Percentiles rank a stretch among this genome's conserved stretches.
phyloP scores from a whole-genome alignment of 1,284 basidiomycete genomes.

The Puccinia triticina region DNA sequence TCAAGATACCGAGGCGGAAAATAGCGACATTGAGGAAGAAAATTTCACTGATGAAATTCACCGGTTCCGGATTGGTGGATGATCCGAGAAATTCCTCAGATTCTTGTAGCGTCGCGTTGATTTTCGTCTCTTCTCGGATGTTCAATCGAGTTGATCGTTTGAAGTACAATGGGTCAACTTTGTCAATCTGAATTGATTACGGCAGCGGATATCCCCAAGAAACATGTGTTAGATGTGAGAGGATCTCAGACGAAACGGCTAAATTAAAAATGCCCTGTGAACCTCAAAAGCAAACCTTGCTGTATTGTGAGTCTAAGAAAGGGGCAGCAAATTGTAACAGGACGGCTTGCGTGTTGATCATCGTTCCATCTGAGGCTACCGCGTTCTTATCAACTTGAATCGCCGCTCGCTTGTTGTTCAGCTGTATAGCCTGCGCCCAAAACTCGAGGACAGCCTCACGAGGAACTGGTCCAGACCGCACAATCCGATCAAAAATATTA shows the following conservation, averaged over 20 bases:
- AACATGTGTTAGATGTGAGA: not conserved
- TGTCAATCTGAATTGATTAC: constrained; percentile 71
- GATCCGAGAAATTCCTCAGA: constrained; percentile 72
- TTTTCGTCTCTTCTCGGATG: constrained; percentile 82
- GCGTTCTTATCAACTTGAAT: constrained; percentile 85
- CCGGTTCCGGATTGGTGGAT: constrained; percentile 58
- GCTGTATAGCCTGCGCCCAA: constrained; percentile 72
- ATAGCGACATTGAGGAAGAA: constrained; percentile 85
- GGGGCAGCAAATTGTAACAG: constrained; percentile 89
- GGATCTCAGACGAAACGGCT: not conserved
- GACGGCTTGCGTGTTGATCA: constrained; percentile 84
- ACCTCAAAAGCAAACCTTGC: constrained; percentile 68
- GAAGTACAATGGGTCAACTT: constrained; percentile 83
- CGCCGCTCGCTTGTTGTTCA: constrained; percentile 84
- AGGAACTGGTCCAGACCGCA: constrained; percentile 76
- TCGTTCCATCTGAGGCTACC: constrained; percentile 88
- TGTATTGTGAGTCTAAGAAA: constrained; percentile 88
- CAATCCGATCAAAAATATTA: constrained; percentile 82
- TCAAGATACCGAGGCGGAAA: constrained; percentile 81
- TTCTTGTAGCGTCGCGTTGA: constrained; percentile 84
- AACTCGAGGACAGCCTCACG: constrained; percentile 83
- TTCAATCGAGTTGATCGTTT: constrained; percentile 72
- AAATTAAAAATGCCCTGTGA: not conserved
- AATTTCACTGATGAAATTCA: constrained; percentile 94
- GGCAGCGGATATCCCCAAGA: constrained; percentile 9